These are phyloP conservation scores for Monilinia laxa DNA, from an alignment of 2,329 filamentous ascomycete genomes.

Conservation along the genomic window DNA sequence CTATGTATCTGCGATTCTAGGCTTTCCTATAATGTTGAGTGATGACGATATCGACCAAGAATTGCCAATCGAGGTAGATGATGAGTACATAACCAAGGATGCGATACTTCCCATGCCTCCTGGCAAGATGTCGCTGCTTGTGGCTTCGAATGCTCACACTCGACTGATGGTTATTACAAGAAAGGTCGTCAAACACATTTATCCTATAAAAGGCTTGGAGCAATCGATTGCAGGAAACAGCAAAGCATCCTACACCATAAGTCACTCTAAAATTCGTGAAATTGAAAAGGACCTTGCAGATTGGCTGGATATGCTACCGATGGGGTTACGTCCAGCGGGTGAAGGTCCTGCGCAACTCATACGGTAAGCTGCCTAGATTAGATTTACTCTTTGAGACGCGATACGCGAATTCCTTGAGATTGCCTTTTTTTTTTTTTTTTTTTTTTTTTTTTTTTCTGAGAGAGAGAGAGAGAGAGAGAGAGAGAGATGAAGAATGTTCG, in stretches of 20 bases:
- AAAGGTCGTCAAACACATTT: constrained; percentile 65
- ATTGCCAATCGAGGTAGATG: constrained; percentile 63
- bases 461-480: no score
- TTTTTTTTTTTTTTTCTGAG: no score
- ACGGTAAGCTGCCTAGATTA: constrained; percentile 54
- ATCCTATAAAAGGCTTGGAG: constrained; percentile 59
- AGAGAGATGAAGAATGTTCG: background rate
- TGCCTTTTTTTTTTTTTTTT: no score
- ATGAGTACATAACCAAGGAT: constrained; percentile 63
- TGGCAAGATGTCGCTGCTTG: constrained; percentile 56
- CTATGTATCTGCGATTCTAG: constrained; percentile 66
- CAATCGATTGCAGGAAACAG: constrained; percentile 43
- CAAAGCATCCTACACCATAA: constrained; percentile 58
- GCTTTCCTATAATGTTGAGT: constrained; percentile 63
- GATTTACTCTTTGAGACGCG: background rate
- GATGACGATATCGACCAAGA: constrained; percentile 67
- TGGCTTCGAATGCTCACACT: constrained; percentile 66
- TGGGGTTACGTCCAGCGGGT: constrained; percentile 73
- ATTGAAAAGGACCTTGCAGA: constrained; percentile 62
- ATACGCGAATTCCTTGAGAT: background rate
- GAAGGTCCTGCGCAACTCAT: constrained; percentile 74
- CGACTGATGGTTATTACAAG: constrained; percentile 62
- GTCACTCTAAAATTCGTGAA: constrained; percentile 61
- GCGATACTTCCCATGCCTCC: constrained; percentile 55
- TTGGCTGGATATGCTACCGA: constrained; percentile 68